These are phyloP conservation scores for Saturnispora kantuleensis DNA, from an alignment of 805 yeast species.

Conservation along the genomic window DNA sequence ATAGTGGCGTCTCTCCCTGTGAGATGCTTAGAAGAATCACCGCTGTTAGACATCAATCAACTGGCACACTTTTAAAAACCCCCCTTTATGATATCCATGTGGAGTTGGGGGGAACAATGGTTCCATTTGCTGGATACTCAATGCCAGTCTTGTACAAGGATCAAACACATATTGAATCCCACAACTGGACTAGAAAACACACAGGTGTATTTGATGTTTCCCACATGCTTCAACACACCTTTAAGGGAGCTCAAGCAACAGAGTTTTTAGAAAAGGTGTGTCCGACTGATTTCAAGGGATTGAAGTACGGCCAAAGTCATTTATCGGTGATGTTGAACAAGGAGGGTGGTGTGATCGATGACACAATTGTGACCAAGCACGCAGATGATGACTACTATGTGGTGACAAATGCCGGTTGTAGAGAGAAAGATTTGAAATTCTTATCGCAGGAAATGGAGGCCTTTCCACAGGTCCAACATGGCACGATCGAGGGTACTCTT, in stretches of 20 bases:
- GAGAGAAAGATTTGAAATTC: slow-evolving; percentile 68
- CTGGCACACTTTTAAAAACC: slow-evolving; percentile 38
- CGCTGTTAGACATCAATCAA: slow-evolving; percentile 16
- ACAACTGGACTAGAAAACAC: slow-evolving; percentile 81
- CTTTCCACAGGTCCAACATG: slow-evolving; percentile 26
- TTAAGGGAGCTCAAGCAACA: slow-evolving; percentile 60
- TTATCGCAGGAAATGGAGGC: slow-evolving; percentile 40
- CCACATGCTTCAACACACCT: slow-evolving; percentile 89
- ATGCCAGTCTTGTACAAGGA: slow-evolving; percentile 87
- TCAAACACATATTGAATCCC: slow-evolving; percentile 88
- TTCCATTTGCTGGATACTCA: slow-evolving; percentile 90
- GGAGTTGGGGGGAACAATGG: slow-evolving; percentile 78
- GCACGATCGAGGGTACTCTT: slow-evolving; percentile 59
- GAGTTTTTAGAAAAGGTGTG: slow-evolving; percentile 68
- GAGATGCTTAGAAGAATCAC: slow-evolving; percentile 5
- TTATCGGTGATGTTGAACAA: slow-evolving; percentile 67
- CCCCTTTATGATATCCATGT: slow-evolving; percentile 78
- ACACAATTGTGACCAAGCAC: slow-evolving; percentile 85
- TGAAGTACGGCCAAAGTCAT: slow-evolving; percentile 54
- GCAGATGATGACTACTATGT: slow-evolving; percentile 64
- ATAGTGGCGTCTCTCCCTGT: background rate
- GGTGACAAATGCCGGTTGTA: slow-evolving; percentile 94
- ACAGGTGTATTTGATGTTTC: slow-evolving; percentile 95
- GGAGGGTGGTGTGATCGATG: slow-evolving; percentile 79
- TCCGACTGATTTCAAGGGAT: slow-evolving; percentile 68